Conservation (phyloP, 1,139 yeast genomes). For the Pichia sp. region DNA sequence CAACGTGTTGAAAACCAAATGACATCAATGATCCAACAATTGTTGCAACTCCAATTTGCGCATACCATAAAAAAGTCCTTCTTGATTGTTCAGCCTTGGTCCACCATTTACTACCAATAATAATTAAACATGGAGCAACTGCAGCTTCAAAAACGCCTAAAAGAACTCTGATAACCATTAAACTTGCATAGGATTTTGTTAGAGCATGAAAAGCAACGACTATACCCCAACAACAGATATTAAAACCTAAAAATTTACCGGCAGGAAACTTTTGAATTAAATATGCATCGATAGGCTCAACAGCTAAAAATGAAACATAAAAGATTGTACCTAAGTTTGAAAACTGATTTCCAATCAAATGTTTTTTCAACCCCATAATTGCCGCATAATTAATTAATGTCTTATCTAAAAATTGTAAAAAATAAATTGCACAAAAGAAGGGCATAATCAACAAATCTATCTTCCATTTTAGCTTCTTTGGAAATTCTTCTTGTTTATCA, state of each 20-base stretch:
- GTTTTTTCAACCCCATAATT: slow-evolving; percentile 43
- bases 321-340: slow-evolving; percentile 34
- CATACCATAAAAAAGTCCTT: slow-evolving; percentile 36
- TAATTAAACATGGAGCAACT: slow-evolving; percentile 9
- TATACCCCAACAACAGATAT: slow-evolving; percentile 10
- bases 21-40: slow-evolving; percentile 39
- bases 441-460: slow-evolving; percentile 16
- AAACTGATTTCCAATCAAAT: slow-evolving; percentile 25
- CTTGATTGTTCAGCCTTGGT: slow-evolving; percentile 35
- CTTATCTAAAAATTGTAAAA: slow-evolving; percentile 16
- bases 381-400: slow-evolving; percentile 31
- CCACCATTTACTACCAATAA: slow-evolving; percentile 36
- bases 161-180: slow-evolving; percentile 15
- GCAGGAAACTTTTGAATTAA: slow-evolving; percentile 14
- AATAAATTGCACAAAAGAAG: slow-evolving; percentile 10
- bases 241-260: slow-evolving; percentile 12
- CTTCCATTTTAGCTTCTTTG: slow-evolving; percentile 12
- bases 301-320: slow-evolving; percentile 30
- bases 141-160: slow-evolving; percentile 17
- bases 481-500: background rate
- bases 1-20: slow-evolving; percentile 39
- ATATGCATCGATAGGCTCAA: slow-evolving; percentile 11
- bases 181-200: slow-evolving; percentile 11
- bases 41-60: slow-evolving; percentile 38
- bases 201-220: slow-evolving; percentile 18